Evolutionary conservation across 441 rosid species (phyloP).

Genomic region (Pelargonium cotyledonis): DNA sequence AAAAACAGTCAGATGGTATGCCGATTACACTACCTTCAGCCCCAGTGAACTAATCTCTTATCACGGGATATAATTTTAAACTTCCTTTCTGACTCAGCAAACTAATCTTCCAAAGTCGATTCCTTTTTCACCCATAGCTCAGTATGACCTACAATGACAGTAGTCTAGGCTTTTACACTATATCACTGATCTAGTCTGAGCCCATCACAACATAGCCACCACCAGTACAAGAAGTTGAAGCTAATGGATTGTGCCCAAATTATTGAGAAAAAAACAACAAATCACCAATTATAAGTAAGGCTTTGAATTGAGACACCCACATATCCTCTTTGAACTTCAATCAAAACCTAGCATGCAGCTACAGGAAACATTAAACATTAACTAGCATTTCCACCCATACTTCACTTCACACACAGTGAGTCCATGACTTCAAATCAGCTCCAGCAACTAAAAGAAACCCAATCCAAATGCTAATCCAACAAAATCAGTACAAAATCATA

Average conservation of each 20-base stretch:
- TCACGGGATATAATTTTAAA: neutral
- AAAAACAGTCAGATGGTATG: neutral
- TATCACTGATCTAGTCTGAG: neutral
- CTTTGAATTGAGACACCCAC: neutral
- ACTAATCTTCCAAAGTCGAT: neutral
- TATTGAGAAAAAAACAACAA: conserved; percentile 1
- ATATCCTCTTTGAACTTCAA: conserved; percentile 2
- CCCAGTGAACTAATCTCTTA: neutral
- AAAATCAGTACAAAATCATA: no score
- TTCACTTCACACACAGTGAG: neutral
- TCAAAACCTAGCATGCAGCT: neutral
- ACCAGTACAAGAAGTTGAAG: no score
- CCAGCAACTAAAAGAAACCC: neutral
- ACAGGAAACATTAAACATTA: neutral
- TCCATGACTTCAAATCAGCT: neutral
- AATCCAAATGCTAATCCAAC: no score
- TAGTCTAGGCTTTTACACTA: neutral
- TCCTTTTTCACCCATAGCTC: neutral
- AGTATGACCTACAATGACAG: neutral
- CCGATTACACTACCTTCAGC: no score
- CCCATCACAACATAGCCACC: neutral
- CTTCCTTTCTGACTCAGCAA: neutral
- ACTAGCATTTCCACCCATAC: no score
- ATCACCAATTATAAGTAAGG: neutral
- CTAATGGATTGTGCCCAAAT: neutral